A percentile compares a stretch with the other conserved stretches of the same genome.
Conservation (phyloP, 352 stramenopile species). For the Globisporangium nodosum region DNA sequence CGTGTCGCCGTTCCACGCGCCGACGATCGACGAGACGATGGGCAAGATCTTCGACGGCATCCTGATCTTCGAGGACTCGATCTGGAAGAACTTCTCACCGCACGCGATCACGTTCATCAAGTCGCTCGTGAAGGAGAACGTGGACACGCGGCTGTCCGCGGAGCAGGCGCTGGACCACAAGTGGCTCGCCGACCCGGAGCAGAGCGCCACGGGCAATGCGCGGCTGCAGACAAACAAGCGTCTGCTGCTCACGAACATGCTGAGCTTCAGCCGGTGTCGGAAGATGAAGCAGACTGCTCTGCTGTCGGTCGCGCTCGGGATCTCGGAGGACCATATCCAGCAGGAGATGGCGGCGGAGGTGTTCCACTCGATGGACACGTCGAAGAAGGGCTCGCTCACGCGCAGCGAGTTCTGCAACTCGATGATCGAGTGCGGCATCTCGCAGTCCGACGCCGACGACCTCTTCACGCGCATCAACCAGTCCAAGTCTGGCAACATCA, state of each 20-base stretch:
- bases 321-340: slow-evolving; percentile 71
- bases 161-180: slow-evolving; percentile 65
- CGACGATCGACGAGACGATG: slow-evolving; percentile 75
- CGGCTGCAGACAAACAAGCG: slow-evolving; percentile 55
- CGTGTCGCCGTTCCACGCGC: slow-evolving; percentile 61
- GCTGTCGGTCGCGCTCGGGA: slow-evolving; percentile 59
- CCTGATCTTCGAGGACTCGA: slow-evolving; percentile 58
- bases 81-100: slow-evolving; percentile 64
- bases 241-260: slow-evolving; percentile 70
- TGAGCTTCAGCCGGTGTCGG: slow-evolving; percentile 63
- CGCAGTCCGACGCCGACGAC: slow-evolving; percentile 68
- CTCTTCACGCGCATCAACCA: slow-evolving; percentile 76
- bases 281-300: slow-evolving; percentile 78
- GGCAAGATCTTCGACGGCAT: slow-evolving; percentile 78
- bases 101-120: slow-evolving; percentile 73
- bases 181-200: slow-evolving; percentile 37
- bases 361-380: slow-evolving; percentile 85
- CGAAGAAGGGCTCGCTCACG: slow-evolving; percentile 82
- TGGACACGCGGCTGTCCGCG: slow-evolving; percentile 52
- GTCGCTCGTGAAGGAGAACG: slow-evolving; percentile 71
- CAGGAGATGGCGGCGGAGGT: slow-evolving; percentile 73
- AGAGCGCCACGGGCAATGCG: slow-evolving; percentile 13
- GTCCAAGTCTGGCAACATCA: slow-evolving; percentile 81
- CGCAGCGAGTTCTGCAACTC: slow-evolving; percentile 92
- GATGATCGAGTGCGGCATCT: slow-evolving; percentile 85